A percentile compares a stretch with the other conserved stretches of the same genome.
These are phyloP conservation scores for Rachicladosporium sp. DNA, from an alignment of 2,329 filamentous ascomycete species.

Conservation along the genomic window DNA sequence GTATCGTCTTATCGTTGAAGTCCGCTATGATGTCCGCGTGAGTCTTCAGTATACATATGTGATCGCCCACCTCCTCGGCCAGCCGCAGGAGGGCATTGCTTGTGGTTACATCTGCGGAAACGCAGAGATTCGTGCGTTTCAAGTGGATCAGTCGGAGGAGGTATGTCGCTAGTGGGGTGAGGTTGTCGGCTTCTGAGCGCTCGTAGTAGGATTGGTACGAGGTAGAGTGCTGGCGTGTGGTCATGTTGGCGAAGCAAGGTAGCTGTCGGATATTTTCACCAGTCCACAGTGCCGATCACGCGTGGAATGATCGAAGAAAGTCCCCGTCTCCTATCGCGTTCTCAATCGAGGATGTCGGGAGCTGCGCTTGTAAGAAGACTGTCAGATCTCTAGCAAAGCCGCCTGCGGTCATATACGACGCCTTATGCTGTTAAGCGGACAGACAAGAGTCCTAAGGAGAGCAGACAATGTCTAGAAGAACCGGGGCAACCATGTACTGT, in stretches of 20 bases:
- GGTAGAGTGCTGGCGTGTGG: slow-evolving; percentile 18
- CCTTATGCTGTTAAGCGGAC: no score
- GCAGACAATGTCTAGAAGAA: no score
- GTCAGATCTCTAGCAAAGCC: no score
- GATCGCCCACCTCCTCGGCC: slow-evolving; percentile 46
- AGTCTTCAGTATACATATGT: slow-evolving; percentile 49
- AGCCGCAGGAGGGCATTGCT: slow-evolving; percentile 43
- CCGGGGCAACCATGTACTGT: no score
- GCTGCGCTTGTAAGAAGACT: no score
- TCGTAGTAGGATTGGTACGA: slow-evolving; percentile 32
- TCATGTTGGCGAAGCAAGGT: slow-evolving; percentile 1
- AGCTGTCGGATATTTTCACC: no score
- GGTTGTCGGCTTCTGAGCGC: slow-evolving; percentile 31
- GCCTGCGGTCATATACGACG: no score
- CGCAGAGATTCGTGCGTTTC: slow-evolving; percentile 40
- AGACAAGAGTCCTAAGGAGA: no score
- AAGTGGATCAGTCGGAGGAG: slow-evolving; percentile 37
- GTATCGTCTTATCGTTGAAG: slow-evolving; percentile 44
- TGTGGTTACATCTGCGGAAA: slow-evolving; percentile 46
- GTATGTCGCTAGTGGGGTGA: slow-evolving; percentile 35
- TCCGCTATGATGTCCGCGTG: slow-evolving; percentile 51
- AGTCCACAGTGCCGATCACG: no score
- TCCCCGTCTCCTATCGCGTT: no score
- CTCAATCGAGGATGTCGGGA: no score
- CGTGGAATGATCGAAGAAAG: no score